These are phyloP conservation scores for Lentinula detonsa DNA, from an alignment of 768 basidiomycete genomes.

Conservation along the genomic window DNA sequence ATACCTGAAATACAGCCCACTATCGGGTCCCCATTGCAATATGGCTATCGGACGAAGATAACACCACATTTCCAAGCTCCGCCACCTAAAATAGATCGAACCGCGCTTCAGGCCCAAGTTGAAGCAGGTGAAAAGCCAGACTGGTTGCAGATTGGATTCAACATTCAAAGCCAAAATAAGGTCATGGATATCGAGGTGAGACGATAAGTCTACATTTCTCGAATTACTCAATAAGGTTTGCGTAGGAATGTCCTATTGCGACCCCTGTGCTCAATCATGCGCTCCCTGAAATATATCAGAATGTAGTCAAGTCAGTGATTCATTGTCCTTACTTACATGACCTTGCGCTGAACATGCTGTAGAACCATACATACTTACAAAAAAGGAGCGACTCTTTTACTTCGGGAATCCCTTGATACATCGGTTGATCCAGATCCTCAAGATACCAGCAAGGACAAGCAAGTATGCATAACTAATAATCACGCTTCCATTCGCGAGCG, in stretches of 20 bases:
- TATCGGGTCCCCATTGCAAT: slow-evolving; percentile 83
- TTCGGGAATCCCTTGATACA: slow-evolving; percentile 73
- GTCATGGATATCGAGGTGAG: slow-evolving; percentile 89
- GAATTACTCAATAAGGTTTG: background rate
- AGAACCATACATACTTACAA: slow-evolving; percentile 81
- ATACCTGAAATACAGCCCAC: slow-evolving; percentile 70
- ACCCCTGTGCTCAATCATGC: slow-evolving; percentile 73
- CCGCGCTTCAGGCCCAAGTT: slow-evolving; percentile 18
- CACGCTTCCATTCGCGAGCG: slow-evolving; percentile 76
- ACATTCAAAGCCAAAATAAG: slow-evolving; percentile 62
- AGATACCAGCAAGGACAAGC: slow-evolving; percentile 32
- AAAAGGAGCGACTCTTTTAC: slow-evolving; percentile 82
- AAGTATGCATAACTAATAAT: slow-evolving; percentile 82
- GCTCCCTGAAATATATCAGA: slow-evolving; percentile 50
- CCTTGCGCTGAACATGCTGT: slow-evolving; percentile 6
- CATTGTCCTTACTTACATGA: background rate
- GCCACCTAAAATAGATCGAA: slow-evolving; percentile 27
- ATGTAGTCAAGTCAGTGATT: slow-evolving; percentile 53
- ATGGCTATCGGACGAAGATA: slow-evolving; percentile 93
- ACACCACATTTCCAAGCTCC: slow-evolving; percentile 94
- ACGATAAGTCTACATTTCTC: background rate
- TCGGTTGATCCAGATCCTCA: slow-evolving; percentile 8
- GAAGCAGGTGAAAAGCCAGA: slow-evolving; percentile 34
- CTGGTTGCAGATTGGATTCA: slow-evolving; percentile 89
- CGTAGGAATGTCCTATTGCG: slow-evolving; percentile 87